Conservation (phyloP, 2,329 filamentous ascomycete genomes). For the Nothophoma quercina region DNA sequence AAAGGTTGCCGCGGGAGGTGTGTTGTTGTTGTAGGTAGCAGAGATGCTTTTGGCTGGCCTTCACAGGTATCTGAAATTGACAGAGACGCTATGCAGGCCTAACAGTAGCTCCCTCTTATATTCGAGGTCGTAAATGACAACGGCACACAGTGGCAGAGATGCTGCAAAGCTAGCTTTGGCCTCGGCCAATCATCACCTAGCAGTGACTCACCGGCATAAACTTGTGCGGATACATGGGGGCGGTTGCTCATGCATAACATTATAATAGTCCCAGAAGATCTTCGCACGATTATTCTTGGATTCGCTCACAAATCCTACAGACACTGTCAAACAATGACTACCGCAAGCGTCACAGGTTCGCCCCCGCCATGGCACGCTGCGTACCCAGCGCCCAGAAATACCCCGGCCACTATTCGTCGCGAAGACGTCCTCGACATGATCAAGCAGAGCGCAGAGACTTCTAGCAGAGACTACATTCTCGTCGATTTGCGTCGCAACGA, state of each 20-base stretch:
- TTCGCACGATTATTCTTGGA: background rate
- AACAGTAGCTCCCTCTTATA: conserved; percentile 2
- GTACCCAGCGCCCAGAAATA: background rate
- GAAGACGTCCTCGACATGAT: conserved; percentile 1
- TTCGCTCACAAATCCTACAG: background rate
- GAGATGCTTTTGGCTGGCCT: background rate
- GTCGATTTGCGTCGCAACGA: conserved; percentile 5
- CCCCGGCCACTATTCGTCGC: conserved; percentile 1
- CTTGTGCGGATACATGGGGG: background rate
- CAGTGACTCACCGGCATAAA: background rate
- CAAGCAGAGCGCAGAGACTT: background rate
- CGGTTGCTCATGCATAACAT: background rate
- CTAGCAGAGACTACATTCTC: conserved; percentile 3
- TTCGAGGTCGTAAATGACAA: conserved; percentile 3
- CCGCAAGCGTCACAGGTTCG: conserved; percentile 1
- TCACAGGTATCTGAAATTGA: background rate
- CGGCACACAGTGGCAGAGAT: background rate
- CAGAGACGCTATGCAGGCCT: background rate
- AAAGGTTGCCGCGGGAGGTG: background rate
- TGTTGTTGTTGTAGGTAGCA: conserved; percentile 1
- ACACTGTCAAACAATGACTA: background rate
- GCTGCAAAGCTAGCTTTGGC: background rate
- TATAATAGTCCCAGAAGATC: background rate
- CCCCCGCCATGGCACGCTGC: conserved; percentile 5
- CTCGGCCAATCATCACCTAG: background rate